phyloP scores from a whole-genome alignment of 371 early-diverging fungal species.

The Umbelopsis sp. region DNA sequence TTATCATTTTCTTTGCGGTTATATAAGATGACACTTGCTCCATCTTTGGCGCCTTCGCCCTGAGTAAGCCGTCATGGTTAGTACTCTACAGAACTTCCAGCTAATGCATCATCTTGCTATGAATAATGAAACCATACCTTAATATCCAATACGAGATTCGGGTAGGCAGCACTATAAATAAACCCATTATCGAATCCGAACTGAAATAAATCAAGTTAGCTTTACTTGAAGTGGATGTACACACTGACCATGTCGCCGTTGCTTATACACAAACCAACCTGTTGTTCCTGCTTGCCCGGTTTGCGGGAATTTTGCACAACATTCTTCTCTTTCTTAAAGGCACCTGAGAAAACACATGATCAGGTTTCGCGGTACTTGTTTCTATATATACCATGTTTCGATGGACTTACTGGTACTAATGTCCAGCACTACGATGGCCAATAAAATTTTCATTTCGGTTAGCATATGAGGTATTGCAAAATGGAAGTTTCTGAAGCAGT shows the following conservation, averaged over 20 bases:
- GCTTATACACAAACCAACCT: conserved; percentile 26
- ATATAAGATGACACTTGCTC: conserved; percentile 41
- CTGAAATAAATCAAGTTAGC: conserved; percentile 21
- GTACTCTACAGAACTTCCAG: not conserved
- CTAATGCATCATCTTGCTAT: not conserved
- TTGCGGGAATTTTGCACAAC: conserved; percentile 51
- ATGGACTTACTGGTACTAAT: conserved; percentile 40
- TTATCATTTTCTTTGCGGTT: conserved; percentile 43
- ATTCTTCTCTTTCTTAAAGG: conserved; percentile 49
- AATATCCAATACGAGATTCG: conserved; percentile 51
- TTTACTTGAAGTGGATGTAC: no score
- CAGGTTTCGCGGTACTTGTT: not conserved
- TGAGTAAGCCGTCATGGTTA: not conserved
- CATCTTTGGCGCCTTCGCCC: conserved; percentile 42
- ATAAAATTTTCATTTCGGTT: not conserved
- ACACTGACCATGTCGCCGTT: not conserved
- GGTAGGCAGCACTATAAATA: conserved; percentile 46
- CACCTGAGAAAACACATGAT: conserved; percentile 29
- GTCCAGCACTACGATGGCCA: conserved; percentile 34
- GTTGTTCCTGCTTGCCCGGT: conserved; percentile 41
- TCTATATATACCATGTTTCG: not conserved
- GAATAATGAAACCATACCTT: conserved; percentile 33
- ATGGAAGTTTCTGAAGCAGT: not conserved
- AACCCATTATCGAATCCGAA: conserved; percentile 49
- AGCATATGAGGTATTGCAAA: conserved; percentile 13